These are phyloP conservation scores for Hygrocybe punicea DNA, from an alignment of 768 basidiomycete species.

Conservation along the genomic window DNA sequence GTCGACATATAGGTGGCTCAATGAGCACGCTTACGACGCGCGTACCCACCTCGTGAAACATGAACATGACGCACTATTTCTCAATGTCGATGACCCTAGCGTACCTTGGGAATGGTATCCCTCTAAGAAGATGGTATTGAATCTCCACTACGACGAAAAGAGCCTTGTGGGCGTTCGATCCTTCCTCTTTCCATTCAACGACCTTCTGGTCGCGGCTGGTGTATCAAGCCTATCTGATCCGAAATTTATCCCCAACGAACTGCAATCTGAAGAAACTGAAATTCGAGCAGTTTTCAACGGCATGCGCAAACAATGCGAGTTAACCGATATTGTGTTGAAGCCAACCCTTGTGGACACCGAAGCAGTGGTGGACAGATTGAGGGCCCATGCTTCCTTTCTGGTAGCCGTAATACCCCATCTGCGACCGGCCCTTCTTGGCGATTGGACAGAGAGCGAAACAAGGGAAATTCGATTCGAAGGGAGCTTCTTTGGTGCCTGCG, in stretches of 20 bases:
- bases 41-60: conserved; percentile 17
- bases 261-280: conserved; percentile 1
- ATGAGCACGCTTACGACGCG: conserved; percentile 17
- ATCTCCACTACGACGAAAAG: conserved; percentile 29
- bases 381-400: conserved; percentile 42
- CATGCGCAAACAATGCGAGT: conserved; percentile 29
- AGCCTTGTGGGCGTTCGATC: conserved; percentile 38
- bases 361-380: conserved; percentile 20
- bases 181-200: conserved; percentile 40
- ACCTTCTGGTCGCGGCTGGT: conserved; percentile 36
- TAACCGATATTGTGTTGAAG: conserved; percentile 40
- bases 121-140: conserved; percentile 41
- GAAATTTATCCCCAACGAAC: neutral
- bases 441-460: conserved; percentile 9
- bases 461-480: conserved; percentile 12
- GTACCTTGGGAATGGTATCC: conserved; percentile 42
- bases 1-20: conserved; percentile 33
- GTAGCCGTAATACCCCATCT: conserved; percentile 25
- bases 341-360: conserved; percentile 3
- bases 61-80: conserved; percentile 35
- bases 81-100: conserved; percentile 44
- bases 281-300: conserved; percentile 32
- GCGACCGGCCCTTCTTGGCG: conserved; percentile 5
- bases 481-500: conserved; percentile 17
- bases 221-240: conserved; percentile 27